Conservation (phyloP, 371 early-diverging fungal species). For the Entomophthora muscae region DNA sequence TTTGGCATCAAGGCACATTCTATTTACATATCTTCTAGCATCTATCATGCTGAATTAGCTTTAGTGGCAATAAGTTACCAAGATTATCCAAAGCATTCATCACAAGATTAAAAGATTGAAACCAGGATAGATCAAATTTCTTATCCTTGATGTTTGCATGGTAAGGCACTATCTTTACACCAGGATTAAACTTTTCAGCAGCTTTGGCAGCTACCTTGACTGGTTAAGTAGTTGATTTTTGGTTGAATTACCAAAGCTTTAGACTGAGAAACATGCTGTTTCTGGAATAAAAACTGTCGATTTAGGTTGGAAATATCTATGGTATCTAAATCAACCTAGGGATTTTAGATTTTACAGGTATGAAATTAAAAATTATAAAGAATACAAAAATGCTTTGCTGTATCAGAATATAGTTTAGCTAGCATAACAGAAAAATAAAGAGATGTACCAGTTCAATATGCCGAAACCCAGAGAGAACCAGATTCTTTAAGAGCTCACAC, state of each 20-base stretch:
- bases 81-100: slow-evolving; percentile 97
- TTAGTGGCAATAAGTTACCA: slow-evolving; percentile 27
- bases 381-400: no score
- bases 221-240: background rate
- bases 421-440: no score
- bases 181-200: slow-evolving; percentile 65
- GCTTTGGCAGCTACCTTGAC: slow-evolving; percentile 55
- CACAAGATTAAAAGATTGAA: slow-evolving; percentile 80
- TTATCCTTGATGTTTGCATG: slow-evolving; percentile 75
- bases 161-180: slow-evolving; percentile 48
- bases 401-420: no score
- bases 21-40: slow-evolving; percentile 89
- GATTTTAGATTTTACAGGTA: background rate
- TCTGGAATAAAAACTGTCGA: slow-evolving; percentile 95
- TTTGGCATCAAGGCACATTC: slow-evolving; percentile 81
- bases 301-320: slow-evolving; percentile 98
- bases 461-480: slow-evolving; percentile 76
- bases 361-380: background rate
- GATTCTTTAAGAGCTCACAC: slow-evolving; percentile 93
- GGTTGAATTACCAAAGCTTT: slow-evolving; percentile 55
- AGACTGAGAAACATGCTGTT: slow-evolving; percentile 76
- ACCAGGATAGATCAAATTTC: slow-evolving; percentile 76
- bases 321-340: slow-evolving; percentile 88
- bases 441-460: slow-evolving; percentile 53
- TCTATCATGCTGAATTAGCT: slow-evolving; percentile 23